These are phyloP conservation scores for Posidonia oceanica DNA, from an alignment of 116 monocot species.

Conservation along the genomic window DNA sequence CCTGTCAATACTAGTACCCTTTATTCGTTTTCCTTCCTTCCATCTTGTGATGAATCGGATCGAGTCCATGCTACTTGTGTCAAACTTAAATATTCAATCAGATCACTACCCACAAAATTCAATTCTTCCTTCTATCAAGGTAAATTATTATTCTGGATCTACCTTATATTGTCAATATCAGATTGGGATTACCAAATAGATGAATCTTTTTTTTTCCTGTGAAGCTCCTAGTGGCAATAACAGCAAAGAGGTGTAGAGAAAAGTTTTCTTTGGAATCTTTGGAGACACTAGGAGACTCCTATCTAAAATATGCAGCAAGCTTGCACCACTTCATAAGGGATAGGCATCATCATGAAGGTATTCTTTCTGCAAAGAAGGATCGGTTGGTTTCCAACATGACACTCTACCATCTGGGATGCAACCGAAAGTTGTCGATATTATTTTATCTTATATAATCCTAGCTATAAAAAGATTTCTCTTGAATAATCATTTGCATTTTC, in stretches of 20 bases:
- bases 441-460: background rate
- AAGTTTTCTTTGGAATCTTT: slow-evolving; percentile 52
- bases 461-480: no score
- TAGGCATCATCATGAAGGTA: slow-evolving; percentile 46
- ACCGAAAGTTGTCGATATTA: slow-evolving; percentile 28
- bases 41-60: slow-evolving; percentile 53
- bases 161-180: no score
- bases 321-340: slow-evolving; percentile 36
- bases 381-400: slow-evolving; percentile 35
- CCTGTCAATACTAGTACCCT: slow-evolving; percentile 24
- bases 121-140: slow-evolving; percentile 26
- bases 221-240: slow-evolving; percentile 58
- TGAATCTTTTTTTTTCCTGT: background rate
- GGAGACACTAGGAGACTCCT: slow-evolving; percentile 71
- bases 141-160: slow-evolving; percentile 5
- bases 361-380: slow-evolving; percentile 29
- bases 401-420: slow-evolving; percentile 35
- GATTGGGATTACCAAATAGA: no score
- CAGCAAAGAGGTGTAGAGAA: slow-evolving; percentile 54
- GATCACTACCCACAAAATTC: slow-evolving; percentile 16
- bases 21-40: slow-evolving; percentile 31
- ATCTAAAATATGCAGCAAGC: slow-evolving; percentile 52
- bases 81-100: slow-evolving; percentile 14
- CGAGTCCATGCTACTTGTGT: slow-evolving; percentile 43
- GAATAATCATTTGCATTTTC: no score